Conservation (phyloP, 1,284 basidiomycete genomes). For the Leccinum cinnamomeum region DNA sequence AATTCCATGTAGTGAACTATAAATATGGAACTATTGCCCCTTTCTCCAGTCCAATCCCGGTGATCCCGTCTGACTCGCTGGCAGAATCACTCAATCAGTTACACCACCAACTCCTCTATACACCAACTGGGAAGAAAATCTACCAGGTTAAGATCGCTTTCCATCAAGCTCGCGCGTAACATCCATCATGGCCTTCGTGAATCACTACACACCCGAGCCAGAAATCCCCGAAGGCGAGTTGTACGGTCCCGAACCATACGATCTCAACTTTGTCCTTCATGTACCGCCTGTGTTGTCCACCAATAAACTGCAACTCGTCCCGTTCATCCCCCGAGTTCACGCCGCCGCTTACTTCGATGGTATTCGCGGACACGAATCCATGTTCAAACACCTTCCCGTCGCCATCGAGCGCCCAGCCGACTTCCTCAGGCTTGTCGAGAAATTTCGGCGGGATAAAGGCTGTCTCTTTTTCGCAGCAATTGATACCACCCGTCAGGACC, state of each 20-base stretch:
- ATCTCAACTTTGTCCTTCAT: slow-evolving; percentile 24
- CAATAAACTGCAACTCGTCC: slow-evolving; percentile 21
- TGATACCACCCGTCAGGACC: slow-evolving; percentile 41
- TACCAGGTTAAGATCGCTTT: background rate
- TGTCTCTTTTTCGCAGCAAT: slow-evolving; percentile 47
- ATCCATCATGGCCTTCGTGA: slow-evolving; percentile 20
- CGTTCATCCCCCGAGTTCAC: slow-evolving; percentile 27
- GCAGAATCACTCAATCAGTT: no score
- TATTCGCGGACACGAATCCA: slow-evolving; percentile 23
- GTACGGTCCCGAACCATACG: slow-evolving; percentile 29
- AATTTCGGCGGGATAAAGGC: slow-evolving; percentile 2
- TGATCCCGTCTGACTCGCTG: no score
- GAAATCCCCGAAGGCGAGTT: slow-evolving; percentile 17
- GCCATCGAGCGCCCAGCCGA: slow-evolving; percentile 18
- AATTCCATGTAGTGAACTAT: background rate
- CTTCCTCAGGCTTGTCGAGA: slow-evolving; percentile 21
- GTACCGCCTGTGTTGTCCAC: slow-evolving; percentile 16
- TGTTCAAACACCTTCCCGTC: slow-evolving; percentile 18
- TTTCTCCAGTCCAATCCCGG: background rate
- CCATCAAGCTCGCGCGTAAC: background rate
- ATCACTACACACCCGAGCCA: slow-evolving; percentile 13
- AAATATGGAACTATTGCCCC: background rate
- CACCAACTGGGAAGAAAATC: no score
- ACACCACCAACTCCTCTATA: no score
- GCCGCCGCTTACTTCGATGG: slow-evolving; percentile 21